A percentile compares a stretch with the other conserved stretches of the same genome.
These are phyloP conservation scores for Cetradonia linearis DNA, from an alignment of 495 filamentous ascomycete species.

Conservation along the genomic window DNA sequence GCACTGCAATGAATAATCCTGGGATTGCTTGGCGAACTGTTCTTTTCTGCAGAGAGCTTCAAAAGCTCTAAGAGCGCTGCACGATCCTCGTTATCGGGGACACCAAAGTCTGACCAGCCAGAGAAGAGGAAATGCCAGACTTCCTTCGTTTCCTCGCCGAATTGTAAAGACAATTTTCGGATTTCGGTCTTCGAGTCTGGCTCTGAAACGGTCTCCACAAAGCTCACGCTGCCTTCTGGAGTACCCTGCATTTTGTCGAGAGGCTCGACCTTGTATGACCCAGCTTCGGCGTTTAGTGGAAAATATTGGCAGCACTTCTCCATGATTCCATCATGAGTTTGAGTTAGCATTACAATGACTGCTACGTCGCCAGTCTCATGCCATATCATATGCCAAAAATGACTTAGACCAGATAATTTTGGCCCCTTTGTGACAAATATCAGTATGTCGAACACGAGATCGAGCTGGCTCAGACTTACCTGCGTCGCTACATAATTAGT, in stretches of 20 bases:
- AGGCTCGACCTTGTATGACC: constrained; percentile 34
- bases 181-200: constrained; percentile 43
- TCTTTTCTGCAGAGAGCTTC: constrained; percentile 62
- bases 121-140: constrained; percentile 88
- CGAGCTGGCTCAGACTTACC: constrained; percentile 34
- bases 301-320: constrained; percentile 95
- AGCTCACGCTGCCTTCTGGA: constrained; percentile 33
- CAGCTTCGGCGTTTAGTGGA: constrained; percentile 48
- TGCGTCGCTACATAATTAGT: constrained; percentile 59
- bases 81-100: constrained; percentile 71
- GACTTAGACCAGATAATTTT: constrained; percentile 55
- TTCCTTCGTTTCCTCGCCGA: constrained; percentile 53
- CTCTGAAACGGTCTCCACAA: constrained; percentile 40
- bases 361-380: constrained; percentile 68
- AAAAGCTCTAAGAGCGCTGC: constrained; percentile 70
- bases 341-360: constrained; percentile 93
- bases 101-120: constrained; percentile 88
- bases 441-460: neutral
- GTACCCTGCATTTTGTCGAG: constrained; percentile 38
- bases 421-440: constrained; percentile 53
- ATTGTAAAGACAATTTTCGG: constrained; percentile 43
- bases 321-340: constrained; percentile 67
- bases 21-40: constrained; percentile 53
- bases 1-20: constrained; percentile 90
- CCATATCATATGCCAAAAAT: constrained; percentile 95